Evolutionary conservation across 331 rosid genomes (phyloP).

Genomic region (Saraca asoca): DNA sequence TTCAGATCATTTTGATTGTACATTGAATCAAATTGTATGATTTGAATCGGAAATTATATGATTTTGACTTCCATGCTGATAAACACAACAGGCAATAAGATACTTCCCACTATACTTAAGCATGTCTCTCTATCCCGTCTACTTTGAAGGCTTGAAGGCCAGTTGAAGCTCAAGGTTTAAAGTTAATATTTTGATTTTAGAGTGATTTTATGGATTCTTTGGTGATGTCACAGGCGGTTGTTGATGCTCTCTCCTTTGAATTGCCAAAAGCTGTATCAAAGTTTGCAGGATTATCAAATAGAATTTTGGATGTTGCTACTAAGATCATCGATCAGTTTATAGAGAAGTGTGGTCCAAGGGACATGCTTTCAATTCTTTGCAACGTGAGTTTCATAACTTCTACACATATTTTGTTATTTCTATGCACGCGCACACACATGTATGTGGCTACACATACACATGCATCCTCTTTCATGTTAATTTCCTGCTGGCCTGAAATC

Average conservation of each 20-base stretch:
- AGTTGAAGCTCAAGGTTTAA: constrained; percentile 23
- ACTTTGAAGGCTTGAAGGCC: neutral
- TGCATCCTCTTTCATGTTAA: neutral
- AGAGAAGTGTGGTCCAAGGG: constrained; percentile 66
- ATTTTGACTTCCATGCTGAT: too few relatives aligned
- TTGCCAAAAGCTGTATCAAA: constrained; percentile 73
- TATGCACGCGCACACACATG: too few relatives aligned
- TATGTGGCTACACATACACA: neutral
- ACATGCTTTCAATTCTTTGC: constrained; percentile 80
- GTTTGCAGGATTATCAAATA: constrained; percentile 59
- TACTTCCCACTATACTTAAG: neutral
- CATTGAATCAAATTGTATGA: too few relatives aligned
- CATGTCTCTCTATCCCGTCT: neutral
- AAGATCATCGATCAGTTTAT: constrained; percentile 61
- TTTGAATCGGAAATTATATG: too few relatives aligned
- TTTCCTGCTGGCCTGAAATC: constrained; percentile 1
- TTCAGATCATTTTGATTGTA: too few relatives aligned
- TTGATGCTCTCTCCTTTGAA: constrained; percentile 63
- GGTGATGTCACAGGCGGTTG: constrained; percentile 41
- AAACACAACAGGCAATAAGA: too few relatives aligned
- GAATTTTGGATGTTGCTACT: constrained; percentile 59
- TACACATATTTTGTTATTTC: neutral
- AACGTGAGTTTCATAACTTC: constrained; percentile 48
- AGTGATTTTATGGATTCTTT: constrained; percentile 17
- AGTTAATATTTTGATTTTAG: neutral